Percentiles rank a stretch among this genome's conserved stretches.
Conservation (phyloP, 2,329 filamentous ascomycete species). For the Knufia petricola region DNA sequence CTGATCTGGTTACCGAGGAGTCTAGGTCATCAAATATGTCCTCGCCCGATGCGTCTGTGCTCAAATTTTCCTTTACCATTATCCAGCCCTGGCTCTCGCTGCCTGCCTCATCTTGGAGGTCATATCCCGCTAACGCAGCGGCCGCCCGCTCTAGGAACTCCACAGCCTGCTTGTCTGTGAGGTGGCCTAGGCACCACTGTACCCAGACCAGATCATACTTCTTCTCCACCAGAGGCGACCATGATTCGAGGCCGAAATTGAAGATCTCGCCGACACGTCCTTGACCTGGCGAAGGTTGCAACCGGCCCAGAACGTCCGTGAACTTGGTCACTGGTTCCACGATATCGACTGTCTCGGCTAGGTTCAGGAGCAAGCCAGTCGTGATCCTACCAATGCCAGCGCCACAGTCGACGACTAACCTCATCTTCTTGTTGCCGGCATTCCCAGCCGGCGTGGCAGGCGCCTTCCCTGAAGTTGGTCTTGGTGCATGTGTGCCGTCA, state of each 20-base stretch:
- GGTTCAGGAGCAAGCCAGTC: constrained; percentile 59
- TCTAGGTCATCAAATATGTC: constrained; percentile 70
- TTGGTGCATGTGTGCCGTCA: no score
- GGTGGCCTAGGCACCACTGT: constrained; percentile 81
- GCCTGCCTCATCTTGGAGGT: not conserved
- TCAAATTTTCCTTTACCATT: constrained; percentile 73
- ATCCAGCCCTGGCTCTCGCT: constrained; percentile 38
- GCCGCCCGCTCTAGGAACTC: constrained; percentile 56
- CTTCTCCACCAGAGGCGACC: constrained; percentile 39
- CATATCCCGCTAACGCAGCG: constrained; percentile 29
- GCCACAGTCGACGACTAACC: constrained; percentile 46
- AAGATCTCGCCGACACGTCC: constrained; percentile 51
- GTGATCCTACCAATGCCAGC: constrained; percentile 77
- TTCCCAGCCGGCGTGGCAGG: not conserved
- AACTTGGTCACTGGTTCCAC: constrained; percentile 81
- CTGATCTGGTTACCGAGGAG: constrained; percentile 66
- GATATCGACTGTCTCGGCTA: constrained; percentile 66
- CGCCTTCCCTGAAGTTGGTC: not conserved
- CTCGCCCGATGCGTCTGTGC: constrained; percentile 39
- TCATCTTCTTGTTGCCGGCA: constrained; percentile 23
- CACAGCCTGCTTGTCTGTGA: constrained; percentile 64
- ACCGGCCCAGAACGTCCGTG: constrained; percentile 47
- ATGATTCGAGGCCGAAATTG: constrained; percentile 65
- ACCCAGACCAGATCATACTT: constrained; percentile 77
- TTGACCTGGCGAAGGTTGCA: not conserved